Evolutionary conservation across 768 basidiomycete species (phyloP), one percentile per base, ranked within the genome.

Genomic region (Tremella yokohamensis): DNA sequence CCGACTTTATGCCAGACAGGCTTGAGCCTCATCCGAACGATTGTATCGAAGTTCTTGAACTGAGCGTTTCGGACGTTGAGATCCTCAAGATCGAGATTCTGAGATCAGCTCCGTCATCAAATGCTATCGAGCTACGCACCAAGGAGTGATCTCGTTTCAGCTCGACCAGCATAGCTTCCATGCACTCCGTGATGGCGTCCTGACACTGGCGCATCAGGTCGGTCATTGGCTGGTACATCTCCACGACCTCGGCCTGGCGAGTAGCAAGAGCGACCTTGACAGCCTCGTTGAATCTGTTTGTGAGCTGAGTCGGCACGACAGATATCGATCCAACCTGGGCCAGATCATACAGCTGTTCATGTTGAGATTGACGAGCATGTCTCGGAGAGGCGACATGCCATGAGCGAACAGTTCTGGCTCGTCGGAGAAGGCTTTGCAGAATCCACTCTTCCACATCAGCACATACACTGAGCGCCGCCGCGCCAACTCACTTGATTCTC

Each of bases 1-100:
- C 91, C 91, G 24, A 94, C 93, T 77, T 91, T 90, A 76, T 98
- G 92, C 94, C 96, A 98, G 7, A 96, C 87, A 0, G 91, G 82
- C 74, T 96, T 90, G 8, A 98, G 83, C 68, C 93, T 90, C 29
- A 84, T 83, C 2, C 93, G 84, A 1, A 97, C 91, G 50, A 94
- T 82, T 18, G 83, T 78, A 69, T 97, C 93, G 69, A 98, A 99
- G 0, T 88, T 90, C 34, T 85, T 84, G 76, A 97, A 98, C 67
- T 97, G 92, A 0, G 92, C 90, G 66, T 88, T 92, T 69, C 96
- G 89, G 48, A 98, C 83, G 22, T 84, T 91, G 58, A 98, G 81
- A 61, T 96, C 92, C 64, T 98, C 94, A 15, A 97, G 80, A 53
- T 98, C 94, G 19, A 97, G 84, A 50, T 73, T 73, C 91, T 97